A percentile compares a stretch with the other conserved stretches of the same genome.
phyloP scores from a whole-genome alignment of 2,329 filamentous ascomycete genomes.

The Penicillium nordicum region DNA sequence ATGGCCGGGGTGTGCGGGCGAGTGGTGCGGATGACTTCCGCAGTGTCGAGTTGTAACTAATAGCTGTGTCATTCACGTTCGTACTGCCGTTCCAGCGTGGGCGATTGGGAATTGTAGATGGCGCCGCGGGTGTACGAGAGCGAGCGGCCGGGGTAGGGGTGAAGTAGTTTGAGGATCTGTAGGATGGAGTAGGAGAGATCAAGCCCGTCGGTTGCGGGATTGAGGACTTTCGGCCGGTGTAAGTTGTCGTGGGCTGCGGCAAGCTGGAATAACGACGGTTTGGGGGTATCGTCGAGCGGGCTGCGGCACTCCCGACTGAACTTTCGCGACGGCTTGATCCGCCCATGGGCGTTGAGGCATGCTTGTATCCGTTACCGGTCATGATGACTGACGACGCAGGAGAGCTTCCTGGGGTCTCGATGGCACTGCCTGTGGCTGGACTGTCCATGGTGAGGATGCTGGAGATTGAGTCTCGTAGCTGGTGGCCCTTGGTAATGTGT shows the following conservation, averaged over 20 bases:
- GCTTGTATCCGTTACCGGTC: slow-evolving; percentile 50
- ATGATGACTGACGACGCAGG: slow-evolving; percentile 64
- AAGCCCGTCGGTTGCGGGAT: slow-evolving; percentile 33
- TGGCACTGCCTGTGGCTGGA: slow-evolving; percentile 65
- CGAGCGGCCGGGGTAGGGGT: slow-evolving; percentile 50
- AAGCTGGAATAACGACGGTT: slow-evolving; percentile 48
- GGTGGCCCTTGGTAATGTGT: slow-evolving; percentile 59
- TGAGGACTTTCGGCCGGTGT: slow-evolving; percentile 37
- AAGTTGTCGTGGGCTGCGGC: slow-evolving; percentile 35
- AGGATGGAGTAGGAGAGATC: slow-evolving; percentile 36
- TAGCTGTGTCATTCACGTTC: slow-evolving; percentile 61
- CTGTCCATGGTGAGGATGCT: slow-evolving; percentile 83
- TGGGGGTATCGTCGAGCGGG: slow-evolving; percentile 41
- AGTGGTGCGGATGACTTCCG: slow-evolving; percentile 33
- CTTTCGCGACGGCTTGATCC: slow-evolving; percentile 49
- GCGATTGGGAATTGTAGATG: slow-evolving; percentile 50
- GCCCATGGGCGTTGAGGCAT: slow-evolving; percentile 44
- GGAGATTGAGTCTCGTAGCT: slow-evolving; percentile 86
- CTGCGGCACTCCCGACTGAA: slow-evolving; percentile 41
- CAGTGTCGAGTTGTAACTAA: slow-evolving; percentile 60
- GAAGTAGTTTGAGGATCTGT: slow-evolving; percentile 43
- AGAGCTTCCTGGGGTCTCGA: slow-evolving; percentile 69
- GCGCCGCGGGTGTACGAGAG: slow-evolving; percentile 44
- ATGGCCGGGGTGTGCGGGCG: slow-evolving; percentile 33
- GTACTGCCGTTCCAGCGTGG: slow-evolving; percentile 71